phyloP scores from a whole-genome alignment of 2,329 filamentous ascomycete genomes.

The Tolypocladium amazonense region DNA sequence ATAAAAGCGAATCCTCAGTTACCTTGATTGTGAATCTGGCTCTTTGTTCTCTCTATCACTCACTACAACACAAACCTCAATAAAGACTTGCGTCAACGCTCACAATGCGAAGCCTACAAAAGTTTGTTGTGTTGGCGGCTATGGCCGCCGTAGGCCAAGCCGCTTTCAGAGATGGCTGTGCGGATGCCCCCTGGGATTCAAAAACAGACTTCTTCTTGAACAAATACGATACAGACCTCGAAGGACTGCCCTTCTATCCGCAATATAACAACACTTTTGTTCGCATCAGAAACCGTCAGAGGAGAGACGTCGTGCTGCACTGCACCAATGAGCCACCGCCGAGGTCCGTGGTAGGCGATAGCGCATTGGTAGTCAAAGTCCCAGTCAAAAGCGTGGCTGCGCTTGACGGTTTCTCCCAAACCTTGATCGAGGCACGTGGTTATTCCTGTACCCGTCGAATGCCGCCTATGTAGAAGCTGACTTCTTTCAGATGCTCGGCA shows the following conservation, averaged over 20 bases:
- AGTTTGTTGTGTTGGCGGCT: not conserved
- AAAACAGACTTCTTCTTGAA: conserved; percentile 2
- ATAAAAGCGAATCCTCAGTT: not conserved
- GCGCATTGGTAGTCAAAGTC: conserved; percentile 1
- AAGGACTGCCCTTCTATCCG: too few relatives aligned
- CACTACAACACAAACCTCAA: not conserved
- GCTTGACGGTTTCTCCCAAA: conserved; percentile 3
- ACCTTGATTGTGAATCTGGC: not conserved
- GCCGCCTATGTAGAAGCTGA: not conserved
- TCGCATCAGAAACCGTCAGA: conserved; percentile 3
- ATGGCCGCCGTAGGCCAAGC: not conserved
- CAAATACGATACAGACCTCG: conserved; percentile 1
- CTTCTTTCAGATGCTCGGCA: not conserved
- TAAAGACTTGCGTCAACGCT: not conserved
- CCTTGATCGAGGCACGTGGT: conserved; percentile 1
- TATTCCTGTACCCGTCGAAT: not conserved
- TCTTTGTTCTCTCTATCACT: not conserved
- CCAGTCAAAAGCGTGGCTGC: conserved; percentile 3
- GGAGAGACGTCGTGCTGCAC: conserved; percentile 3
- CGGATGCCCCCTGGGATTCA: conserved; percentile 3
- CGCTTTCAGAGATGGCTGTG: conserved; percentile 1
- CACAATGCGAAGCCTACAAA: not conserved
- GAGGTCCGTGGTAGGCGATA: conserved; percentile 1
- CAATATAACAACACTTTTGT: conserved; percentile 5
- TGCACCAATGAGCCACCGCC: conserved; percentile 4